Evolutionary conservation across 2,329 filamentous ascomycete species (phyloP), one percentile per base, ranked within the genome.

Genomic region (Neofusicoccum cordaticola): DNA sequence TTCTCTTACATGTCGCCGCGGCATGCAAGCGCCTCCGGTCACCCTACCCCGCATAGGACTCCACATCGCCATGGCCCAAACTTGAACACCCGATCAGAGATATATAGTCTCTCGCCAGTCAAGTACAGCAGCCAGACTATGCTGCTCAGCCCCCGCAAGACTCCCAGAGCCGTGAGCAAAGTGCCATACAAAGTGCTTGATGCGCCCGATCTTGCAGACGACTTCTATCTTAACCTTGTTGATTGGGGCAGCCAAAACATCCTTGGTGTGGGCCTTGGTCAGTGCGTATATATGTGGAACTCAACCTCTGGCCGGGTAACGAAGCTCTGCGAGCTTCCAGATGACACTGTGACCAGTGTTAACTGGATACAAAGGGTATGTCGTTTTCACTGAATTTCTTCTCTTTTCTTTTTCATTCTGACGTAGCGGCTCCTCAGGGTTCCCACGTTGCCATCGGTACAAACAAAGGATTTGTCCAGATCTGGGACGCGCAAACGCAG

Each of bases 241-340:
- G 95, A 99, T 73, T 99, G 95, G 95, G 95, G 95, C 48, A 96
- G 92, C 71, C 93, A 91, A 70, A 97, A 98, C 76, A 90, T 97
- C 8, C 84, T 99, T 11, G 95, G 94, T 6, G 95, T 99, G 48
- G 95, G 95, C 0, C 81, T 99, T 31, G 93, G 93, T 17, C 92
- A 90, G 17, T 96, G 92, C 69, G 95, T 99, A 5, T 99, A 98
- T 74, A 95, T 98, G 88, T 99, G 95, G 95, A 97, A 97, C 75
- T 95, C 93, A 4, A 88, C 92, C 69, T 90, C 90, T 7, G 95
- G 94, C 67, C 87, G 91, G 68, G 95, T 99, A 2, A 96, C 93
- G 66, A 97, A 96, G 78, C 85, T 99, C 9, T 98, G 95, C 78
- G 94, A 96, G 51, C 82, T 98, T 12, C 89, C 91, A 68, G 93